Evolutionary conservation across 257 asterid species (phyloP), one percentile per base, ranked within the genome.

Genomic region (Ballota nigra): DNA sequence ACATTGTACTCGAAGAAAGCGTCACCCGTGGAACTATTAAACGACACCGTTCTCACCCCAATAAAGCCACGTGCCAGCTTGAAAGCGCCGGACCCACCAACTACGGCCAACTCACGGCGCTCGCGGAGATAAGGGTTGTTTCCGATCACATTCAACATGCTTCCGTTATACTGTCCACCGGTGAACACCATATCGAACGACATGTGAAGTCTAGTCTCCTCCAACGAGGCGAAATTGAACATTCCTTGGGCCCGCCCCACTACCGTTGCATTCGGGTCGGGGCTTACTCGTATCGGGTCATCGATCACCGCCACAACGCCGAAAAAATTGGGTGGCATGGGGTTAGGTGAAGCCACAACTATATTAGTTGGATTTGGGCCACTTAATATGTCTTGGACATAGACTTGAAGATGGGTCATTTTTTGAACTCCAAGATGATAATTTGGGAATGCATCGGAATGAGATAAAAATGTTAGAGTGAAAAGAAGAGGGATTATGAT

Each of bases 11-110:
- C 65, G 24, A 82, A 77, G 18, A 82, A 38, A 3, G 82, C 85
- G 62, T 82, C 56, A 10, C 78, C 74, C 0, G 79, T 22, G 1
- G 79, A 15, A 4, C 3, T 1, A 55, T 77, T 68, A 11, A 51
- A 4, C 53, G 61, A 63, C 56, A 69, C 73, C 1, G 84, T 78
- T 7, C 33, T 75, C 0, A 78, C 69, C 2, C 70, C 74, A 20
- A 71, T 76, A 20, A 71, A 5, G 1, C 90, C 90, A 7, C 83
- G 74, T 0, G 89, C 90, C 65, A 83, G 20, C 12, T 74, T 70
- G 65, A 83, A 85, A 71, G 6, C 73, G 0, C 90, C 90, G 0
- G 84, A 58, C 10, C 90, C 90, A 4, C 87, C 90, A 0, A 83
- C 78, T 0, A 85, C 55, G 4, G 87, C 49, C 79, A 85, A 7